These are phyloP conservation scores for Populus euphratica DNA, from an alignment of 345 rosid genomes.

Conservation along the genomic window DNA sequence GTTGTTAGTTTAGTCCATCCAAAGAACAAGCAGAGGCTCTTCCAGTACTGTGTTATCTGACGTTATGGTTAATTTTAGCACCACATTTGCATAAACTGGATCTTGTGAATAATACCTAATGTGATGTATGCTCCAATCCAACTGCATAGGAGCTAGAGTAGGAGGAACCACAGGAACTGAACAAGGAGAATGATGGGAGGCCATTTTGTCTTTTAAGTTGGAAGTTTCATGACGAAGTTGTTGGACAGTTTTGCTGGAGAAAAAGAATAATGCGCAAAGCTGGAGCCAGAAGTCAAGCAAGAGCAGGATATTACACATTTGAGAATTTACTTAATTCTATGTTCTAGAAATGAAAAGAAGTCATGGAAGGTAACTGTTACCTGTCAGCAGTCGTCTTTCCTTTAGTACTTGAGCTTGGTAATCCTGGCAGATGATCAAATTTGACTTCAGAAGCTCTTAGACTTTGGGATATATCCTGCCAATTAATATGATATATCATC, in stretches of 20 bases:
- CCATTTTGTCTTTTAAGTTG: slow-evolving; percentile 28
- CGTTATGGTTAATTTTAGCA: slow-evolving; percentile 3
- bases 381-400: slow-evolving; percentile 41
- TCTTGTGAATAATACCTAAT: slow-evolving; percentile 14
- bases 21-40: slow-evolving; percentile 8
- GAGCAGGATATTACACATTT: slow-evolving; percentile 9
- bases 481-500: not conserved
- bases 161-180: slow-evolving; percentile 54
- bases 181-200: slow-evolving; percentile 42
- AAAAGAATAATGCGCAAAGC: slow-evolving; percentile 48
- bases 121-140: slow-evolving; percentile 11
- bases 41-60: slow-evolving; percentile 11
- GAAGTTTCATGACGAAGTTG: slow-evolving; percentile 37
- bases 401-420: slow-evolving; percentile 22
- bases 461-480: slow-evolving; percentile 49
- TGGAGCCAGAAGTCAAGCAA: slow-evolving; percentile 32
- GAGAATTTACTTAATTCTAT: slow-evolving; percentile 9
- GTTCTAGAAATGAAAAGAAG: not conserved
- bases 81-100: not conserved
- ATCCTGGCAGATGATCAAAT: slow-evolving; percentile 36
- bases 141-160: slow-evolving; percentile 32
- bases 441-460: slow-evolving; percentile 39
- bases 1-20: slow-evolving; percentile 1
- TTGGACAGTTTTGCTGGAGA: slow-evolving; percentile 52
- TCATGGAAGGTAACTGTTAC: slow-evolving; percentile 25